Percentiles rank a stretch among this genome's conserved stretches.
Evolutionary conservation across 2,329 filamentous ascomycete species (phyloP).

Genomic region (Neofusicoccum laricinum): DNA sequence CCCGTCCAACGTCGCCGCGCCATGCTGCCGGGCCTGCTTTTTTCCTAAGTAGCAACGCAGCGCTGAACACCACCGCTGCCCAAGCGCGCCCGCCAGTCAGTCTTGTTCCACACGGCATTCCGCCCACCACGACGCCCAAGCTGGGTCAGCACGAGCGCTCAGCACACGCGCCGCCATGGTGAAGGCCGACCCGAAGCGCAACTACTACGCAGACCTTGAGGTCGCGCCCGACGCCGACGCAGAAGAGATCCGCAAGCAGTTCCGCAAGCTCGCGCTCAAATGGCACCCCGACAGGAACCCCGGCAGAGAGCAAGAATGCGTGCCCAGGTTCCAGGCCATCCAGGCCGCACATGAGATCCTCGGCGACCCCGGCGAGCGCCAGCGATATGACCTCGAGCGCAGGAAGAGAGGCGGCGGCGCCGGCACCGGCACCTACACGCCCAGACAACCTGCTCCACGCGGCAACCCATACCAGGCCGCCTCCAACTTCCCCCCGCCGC

Average conservation of each 20-base stretch:
- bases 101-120: neutral
- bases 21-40: constrained; percentile 12
- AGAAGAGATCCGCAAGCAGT: constrained; percentile 81
- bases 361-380: constrained; percentile 55
- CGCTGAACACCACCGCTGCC: constrained; percentile 5
- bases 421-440: neutral
- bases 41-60: constrained; percentile 10
- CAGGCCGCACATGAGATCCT: constrained; percentile 81
- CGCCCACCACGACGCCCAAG: constrained; percentile 8
- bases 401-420: constrained; percentile 37
- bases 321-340: constrained; percentile 80
- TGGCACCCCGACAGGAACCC: constrained; percentile 90
- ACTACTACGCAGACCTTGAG: constrained; percentile 85
- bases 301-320: constrained; percentile 75
- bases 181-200: constrained; percentile 64
- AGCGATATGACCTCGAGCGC: constrained; percentile 62
- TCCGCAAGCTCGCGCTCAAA: constrained; percentile 77
- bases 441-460: constrained; percentile 7
- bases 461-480: constrained; percentile 16
- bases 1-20: neutral
- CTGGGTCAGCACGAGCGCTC: neutral
- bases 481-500: constrained; percentile 42
- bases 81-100: constrained; percentile 12
- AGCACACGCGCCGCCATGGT: constrained; percentile 54
- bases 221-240: constrained; percentile 64